Conservation (phyloP, 2,329 filamentous ascomycete species). For the Exserohilum rostratum region DNA sequence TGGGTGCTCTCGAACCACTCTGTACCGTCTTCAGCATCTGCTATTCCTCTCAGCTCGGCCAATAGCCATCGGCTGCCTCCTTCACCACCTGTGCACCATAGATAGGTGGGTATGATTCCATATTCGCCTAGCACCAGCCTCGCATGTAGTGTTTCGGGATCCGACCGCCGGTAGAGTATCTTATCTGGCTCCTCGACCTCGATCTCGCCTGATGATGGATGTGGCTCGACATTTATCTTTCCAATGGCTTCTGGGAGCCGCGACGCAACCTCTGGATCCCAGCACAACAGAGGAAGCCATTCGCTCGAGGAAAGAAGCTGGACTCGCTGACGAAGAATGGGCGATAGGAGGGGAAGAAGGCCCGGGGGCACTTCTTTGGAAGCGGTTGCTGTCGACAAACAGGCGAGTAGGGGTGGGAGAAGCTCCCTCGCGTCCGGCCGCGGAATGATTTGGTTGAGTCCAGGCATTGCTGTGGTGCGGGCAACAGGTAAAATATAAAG, state of each 20-base stretch:
- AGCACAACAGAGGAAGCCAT: slow-evolving; percentile 76
- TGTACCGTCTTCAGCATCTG: slow-evolving; percentile 62
- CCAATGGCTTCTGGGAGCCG: slow-evolving; percentile 67
- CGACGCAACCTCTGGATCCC: slow-evolving; percentile 64
- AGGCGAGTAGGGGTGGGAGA: slow-evolving; percentile 68
- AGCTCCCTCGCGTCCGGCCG: slow-evolving; percentile 62
- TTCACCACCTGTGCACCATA: slow-evolving; percentile 72
- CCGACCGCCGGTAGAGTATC: slow-evolving; percentile 69
- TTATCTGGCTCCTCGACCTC: slow-evolving; percentile 72
- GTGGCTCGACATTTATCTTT: slow-evolving; percentile 73
- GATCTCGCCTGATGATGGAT: slow-evolving; percentile 79
- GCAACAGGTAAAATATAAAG: background rate
- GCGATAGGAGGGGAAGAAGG: slow-evolving; percentile 65
- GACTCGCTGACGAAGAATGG: slow-evolving; percentile 67
- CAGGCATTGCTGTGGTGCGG: slow-evolving; percentile 49
- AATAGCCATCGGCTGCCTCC: slow-evolving; percentile 73
- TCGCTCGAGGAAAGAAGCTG: slow-evolving; percentile 68
- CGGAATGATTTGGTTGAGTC: slow-evolving; percentile 56
- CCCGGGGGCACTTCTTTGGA: slow-evolving; percentile 65
- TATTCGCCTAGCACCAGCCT: slow-evolving; percentile 67
- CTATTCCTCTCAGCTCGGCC: slow-evolving; percentile 68
- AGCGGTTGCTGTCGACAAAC: slow-evolving; percentile 65
- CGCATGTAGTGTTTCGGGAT: slow-evolving; percentile 76
- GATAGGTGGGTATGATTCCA: slow-evolving; percentile 67
- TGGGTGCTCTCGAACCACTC: slow-evolving; percentile 63